Conservation (phyloP, 1,139 yeast species). For the Protomyces pachydermus region DNA sequence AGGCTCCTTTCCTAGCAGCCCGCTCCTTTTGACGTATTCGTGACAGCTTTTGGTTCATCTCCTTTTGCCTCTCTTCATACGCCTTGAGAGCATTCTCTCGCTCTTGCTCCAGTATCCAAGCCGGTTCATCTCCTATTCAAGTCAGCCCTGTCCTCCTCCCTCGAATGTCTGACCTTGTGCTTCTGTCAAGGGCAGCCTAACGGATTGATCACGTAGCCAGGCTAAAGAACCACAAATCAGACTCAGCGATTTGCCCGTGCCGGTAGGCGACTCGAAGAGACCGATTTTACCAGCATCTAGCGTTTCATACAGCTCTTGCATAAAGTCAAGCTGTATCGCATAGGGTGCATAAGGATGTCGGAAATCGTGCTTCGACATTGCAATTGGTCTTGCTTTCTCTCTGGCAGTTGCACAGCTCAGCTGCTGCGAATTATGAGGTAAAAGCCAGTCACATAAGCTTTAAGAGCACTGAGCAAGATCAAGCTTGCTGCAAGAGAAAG, state of each 20-base stretch:
- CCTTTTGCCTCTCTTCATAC: constrained; percentile 11
- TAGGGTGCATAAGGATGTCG: constrained; percentile 81
- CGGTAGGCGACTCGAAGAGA: constrained; percentile 89
- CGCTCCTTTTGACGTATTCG: neutral
- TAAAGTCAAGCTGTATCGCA: constrained; percentile 67
- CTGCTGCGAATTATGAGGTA: too few relatives aligned
- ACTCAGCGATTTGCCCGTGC: constrained; percentile 39
- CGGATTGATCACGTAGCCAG: constrained; percentile 49
- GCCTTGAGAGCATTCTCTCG: constrained; percentile 36
- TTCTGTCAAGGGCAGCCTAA: constrained; percentile 39
- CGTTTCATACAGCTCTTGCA: constrained; percentile 66
- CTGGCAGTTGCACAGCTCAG: too few relatives aligned
- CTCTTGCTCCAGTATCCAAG: constrained; percentile 41
- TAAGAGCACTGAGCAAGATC: too few relatives aligned
- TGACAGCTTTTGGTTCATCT: neutral
- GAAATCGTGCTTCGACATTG: constrained; percentile 38
- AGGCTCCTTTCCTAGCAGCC: constrained; percentile 29
- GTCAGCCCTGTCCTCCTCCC: constrained; percentile 39
- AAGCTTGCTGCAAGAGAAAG: too few relatives aligned
- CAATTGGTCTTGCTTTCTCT: too few relatives aligned
- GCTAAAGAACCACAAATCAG: constrained; percentile 80
- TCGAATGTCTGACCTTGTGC: constrained; percentile 65
- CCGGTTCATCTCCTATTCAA: constrained; percentile 36
- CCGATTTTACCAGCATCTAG: constrained; percentile 55
- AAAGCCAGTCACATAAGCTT: too few relatives aligned